Base-by-base conservation (phyloP, 352 stramenopile genomes). In the Globisporangium carolinianum region DNA sequence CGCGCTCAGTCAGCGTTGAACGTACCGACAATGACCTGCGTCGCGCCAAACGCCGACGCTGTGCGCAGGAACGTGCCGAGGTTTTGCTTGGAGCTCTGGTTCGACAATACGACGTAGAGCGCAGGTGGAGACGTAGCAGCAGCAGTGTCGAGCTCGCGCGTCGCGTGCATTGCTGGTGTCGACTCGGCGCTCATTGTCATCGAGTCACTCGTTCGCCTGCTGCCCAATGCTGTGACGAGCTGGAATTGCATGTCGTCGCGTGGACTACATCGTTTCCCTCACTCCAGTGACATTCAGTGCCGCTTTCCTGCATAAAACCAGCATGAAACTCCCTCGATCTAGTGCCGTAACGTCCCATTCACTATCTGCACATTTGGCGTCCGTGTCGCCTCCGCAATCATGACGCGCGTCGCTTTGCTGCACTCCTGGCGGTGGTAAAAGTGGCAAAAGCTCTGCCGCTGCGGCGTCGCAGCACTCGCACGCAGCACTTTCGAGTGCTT, bases 41-140 rank as follows among this genome's bases (percentile, higher is more conserved):
- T 81, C 47, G 78, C 69, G 15, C 82, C 79, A 46, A 92, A 92
- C 37, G 82, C 82, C 12, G 76, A 87, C 8, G 77, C 79, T 5
- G 82, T 92, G 57, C 82, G 77, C 57, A 92, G 57, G 57, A 80
- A 92, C 62, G 79, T 92, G 60, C 82, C 82, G 14, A 92, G 65
- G 61, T 92, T 92, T 66, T 90, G 77, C 12, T 78, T 71, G 15
- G 77, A 77, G 56, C 68, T 87, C 53, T 76, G 69, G 65, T 92
- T 92, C 39, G 76, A 89, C 54, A 89, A 62, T 58, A 92, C 77
- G 49, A 90, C 60, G 65, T 86, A 92, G 54, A 89, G 68, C 67
- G 77, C 75, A 10, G 58, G 51, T 12, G 45, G 41, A 32, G 51
- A 5, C 14, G 18, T 14, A n/a, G 14, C 39, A n/a, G 11, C 63